These are phyloP conservation scores for Linnemannia exigua DNA, from an alignment of 192 early-diverging fungal species.

Conservation along the genomic window DNA sequence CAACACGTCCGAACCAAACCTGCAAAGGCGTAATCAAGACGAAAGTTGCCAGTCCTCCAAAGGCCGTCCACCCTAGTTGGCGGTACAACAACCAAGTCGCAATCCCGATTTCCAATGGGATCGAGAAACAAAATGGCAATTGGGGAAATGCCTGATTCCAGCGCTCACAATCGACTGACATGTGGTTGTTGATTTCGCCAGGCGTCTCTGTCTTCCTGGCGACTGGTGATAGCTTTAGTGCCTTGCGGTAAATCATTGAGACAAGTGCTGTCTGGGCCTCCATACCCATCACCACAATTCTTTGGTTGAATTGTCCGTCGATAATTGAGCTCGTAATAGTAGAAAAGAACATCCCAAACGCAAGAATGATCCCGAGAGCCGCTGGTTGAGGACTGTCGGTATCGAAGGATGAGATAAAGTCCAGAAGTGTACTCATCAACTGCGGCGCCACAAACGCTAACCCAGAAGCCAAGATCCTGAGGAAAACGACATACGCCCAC, in stretches of 20 bases:
- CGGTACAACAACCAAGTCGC: conserved; percentile 41
- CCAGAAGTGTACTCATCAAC: conserved; percentile 18
- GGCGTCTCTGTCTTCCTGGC: conserved; percentile 22
- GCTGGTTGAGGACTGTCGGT: conserved; percentile 10
- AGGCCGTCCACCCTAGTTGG: conserved; percentile 31
- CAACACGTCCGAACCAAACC: conserved; percentile 17
- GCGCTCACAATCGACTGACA: conserved; percentile 50
- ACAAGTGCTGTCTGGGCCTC: conserved; percentile 22
- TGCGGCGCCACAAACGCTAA: conserved; percentile 15
- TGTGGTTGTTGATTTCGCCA: conserved; percentile 54
- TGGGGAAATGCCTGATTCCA: conserved; percentile 20
- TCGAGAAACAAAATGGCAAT: conserved; percentile 9
- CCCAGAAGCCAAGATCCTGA: conserved; percentile 3
- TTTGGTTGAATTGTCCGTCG: not conserved
- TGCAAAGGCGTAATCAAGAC: conserved; percentile 31
- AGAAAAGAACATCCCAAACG: conserved; percentile 38
- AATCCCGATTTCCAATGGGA: conserved; percentile 36
- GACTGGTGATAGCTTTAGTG: conserved; percentile 30
- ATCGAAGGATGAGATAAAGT: conserved; percentile 2
- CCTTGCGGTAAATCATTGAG: conserved; percentile 53
- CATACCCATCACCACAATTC: not conserved
- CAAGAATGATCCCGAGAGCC: conserved; percentile 19
- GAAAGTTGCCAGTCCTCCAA: conserved; percentile 19
- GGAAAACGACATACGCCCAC: conserved; percentile 18
- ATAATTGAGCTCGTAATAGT: conserved; percentile 4